Evolutionary conservation across 1,139 yeast genomes (phyloP).

Genomic region (Williopsis jadinii): DNA sequence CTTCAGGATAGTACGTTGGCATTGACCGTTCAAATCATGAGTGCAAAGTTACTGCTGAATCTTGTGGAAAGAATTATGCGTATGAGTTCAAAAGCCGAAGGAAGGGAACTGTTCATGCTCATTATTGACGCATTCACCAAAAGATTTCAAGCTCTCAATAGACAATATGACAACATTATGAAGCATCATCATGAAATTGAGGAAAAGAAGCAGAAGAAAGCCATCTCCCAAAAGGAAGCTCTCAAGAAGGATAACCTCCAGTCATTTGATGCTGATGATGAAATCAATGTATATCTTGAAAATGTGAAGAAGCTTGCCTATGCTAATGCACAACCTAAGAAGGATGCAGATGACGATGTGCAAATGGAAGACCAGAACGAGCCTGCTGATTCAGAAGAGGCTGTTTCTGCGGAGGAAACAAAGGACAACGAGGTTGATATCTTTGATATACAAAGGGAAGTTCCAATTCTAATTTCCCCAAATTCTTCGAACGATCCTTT

Average conservation of each 20-base stretch:
- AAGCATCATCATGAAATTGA: conserved; percentile 53
- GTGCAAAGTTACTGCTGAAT: conserved; percentile 84
- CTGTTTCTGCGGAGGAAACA: conserved; percentile 10
- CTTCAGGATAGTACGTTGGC: conserved; percentile 80
- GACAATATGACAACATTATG: conserved; percentile 63
- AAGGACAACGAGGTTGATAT: conserved; percentile 30
- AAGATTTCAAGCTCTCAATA: conserved; percentile 68
- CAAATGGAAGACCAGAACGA: conserved; percentile 20
- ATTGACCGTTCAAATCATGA: conserved; percentile 91
- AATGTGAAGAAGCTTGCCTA: conserved; percentile 18
- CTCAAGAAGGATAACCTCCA: conserved; percentile 30
- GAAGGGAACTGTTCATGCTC: conserved; percentile 73
- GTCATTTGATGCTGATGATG: conserved; percentile 19
- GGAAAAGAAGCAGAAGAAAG: conserved; percentile 34
- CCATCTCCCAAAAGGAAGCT: conserved; percentile 37
- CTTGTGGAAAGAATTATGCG: conserved; percentile 85
- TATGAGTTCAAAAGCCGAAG: conserved; percentile 60
- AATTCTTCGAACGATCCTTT: conserved; percentile 52
- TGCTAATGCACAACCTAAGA: conserved; percentile 2
- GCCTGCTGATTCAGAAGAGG: conserved; percentile 21
- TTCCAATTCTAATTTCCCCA: conserved; percentile 42
- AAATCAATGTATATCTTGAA: conserved; percentile 16
- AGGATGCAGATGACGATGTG: conserved; percentile 24
- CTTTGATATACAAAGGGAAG: conserved; percentile 38
- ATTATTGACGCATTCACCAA: conserved; percentile 87